Evolutionary conservation across 306 rosid species (phyloP), one percentile per base, ranked within the genome.

Genomic region (Ammopiptanthus mongolicus): DNA sequence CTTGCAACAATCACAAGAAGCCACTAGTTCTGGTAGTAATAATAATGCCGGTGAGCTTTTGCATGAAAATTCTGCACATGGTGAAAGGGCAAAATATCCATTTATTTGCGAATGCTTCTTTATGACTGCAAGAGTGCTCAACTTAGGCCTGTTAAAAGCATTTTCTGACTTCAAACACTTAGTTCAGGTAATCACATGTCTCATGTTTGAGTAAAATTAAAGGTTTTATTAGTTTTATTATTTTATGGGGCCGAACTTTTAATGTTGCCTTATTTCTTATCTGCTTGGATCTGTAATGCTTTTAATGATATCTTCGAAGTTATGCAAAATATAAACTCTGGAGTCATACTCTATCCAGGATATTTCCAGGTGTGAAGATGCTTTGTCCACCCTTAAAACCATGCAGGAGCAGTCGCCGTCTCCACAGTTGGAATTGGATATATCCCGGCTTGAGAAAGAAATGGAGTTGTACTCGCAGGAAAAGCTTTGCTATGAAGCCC

Each of bases 81-180:
- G 82, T 77, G 93, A 86, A 79, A 91, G 84, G 80, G 63, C 81
- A 42, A 92, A 87, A 73, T 96, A 86, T 81, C 68, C 96, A 64
- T 96, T 96, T 85, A 96, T 92, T 80, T 92, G 98, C 6, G 99
- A 96, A 87, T 96, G 99, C 86, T 96, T 96, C 93, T 96, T 90
- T 86, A 96, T 96, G 97, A 96, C 98, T 51, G 93, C 93, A 42
- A 89, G 99, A 86, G 98, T 92, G 83, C 97, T 96, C 80, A 87
- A 96, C 80, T 77, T 96, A 80, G 99, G 99, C 61, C 88, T 96
- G 80, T 86, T 96, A 71, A 96, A 92, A 83, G 97, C 97, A 78
- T 88, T 96, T 78, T 92, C 98, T 28, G 98, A 96, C 88, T 96
- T 87, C 88, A 92, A 90, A 82, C 98, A 96, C 89, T 86, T 96